These are phyloP conservation scores for Leishmania turanica DNA, from an alignment of 208 protist genomes.

Conservation along the genomic window DNA sequence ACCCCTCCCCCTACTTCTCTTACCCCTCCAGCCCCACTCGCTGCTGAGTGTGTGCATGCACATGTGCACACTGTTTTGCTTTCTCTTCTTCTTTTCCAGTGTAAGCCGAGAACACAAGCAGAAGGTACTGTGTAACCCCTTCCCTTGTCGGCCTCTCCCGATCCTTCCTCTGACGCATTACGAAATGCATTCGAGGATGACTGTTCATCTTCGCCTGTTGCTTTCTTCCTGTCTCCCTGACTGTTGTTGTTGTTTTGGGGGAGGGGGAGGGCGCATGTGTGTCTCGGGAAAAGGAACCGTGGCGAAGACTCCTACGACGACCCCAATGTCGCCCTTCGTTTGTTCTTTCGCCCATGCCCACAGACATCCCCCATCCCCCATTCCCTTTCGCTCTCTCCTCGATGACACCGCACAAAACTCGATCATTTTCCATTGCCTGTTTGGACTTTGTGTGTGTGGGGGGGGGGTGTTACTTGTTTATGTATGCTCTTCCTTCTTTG, in stretches of 20 bases:
- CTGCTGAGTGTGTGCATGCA: not conserved
- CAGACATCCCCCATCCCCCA: not conserved
- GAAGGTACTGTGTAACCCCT: too few species aligned
- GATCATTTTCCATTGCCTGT: not conserved
- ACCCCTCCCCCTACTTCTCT: not conserved
- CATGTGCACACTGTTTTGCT: not conserved
- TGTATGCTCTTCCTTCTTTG: not conserved
- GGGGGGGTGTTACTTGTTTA: not conserved
- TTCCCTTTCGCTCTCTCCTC: not conserved
- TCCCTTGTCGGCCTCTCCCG: not conserved
- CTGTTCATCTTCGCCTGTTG: not conserved
- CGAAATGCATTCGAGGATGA: not conserved
- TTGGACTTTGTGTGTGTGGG: not conserved
- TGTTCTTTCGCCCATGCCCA: not conserved
- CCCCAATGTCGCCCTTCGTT: not conserved
- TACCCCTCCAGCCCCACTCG: not conserved
- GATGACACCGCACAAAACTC: not conserved
- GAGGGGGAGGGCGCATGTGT: not conserved
- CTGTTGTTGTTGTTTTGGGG: not conserved
- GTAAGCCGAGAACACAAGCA: too few species aligned
- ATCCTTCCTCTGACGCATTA: not conserved
- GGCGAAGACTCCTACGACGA: not conserved
- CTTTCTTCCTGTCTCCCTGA: not conserved
- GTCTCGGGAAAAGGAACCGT: not conserved
- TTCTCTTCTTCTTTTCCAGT: not conserved